Evolutionary conservation across 108 stramenopile species (phyloP).

Genomic region (Nitzschia palea): DNA sequence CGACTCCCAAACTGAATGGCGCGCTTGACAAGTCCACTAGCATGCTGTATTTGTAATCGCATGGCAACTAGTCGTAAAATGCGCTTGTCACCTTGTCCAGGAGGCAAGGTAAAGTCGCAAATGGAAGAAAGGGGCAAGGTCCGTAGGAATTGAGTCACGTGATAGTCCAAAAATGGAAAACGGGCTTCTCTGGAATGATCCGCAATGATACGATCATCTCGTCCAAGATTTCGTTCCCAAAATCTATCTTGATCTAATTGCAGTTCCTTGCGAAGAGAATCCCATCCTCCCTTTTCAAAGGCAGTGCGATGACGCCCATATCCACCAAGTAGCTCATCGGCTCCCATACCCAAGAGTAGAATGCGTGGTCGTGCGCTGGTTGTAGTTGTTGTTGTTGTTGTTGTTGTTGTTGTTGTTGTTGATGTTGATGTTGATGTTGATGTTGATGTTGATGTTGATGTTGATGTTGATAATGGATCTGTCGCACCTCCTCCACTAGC

Average conservation of each 20-base stretch:
- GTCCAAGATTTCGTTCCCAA: slow-evolving; percentile 94
- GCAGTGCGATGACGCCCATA: slow-evolving; percentile 96
- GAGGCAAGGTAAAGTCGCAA: slow-evolving; percentile 63
- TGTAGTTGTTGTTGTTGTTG: not conserved
- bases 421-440: not conserved
- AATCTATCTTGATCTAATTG: slow-evolving; percentile 83
- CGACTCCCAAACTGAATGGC: slow-evolving; percentile 96
- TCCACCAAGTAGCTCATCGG: slow-evolving; percentile 96
- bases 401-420: not conserved
- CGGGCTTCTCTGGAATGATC: slow-evolving; percentile 92
- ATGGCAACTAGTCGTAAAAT: slow-evolving; percentile 70
- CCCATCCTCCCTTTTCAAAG: slow-evolving; percentile 68
- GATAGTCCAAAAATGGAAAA: slow-evolving; percentile 93
- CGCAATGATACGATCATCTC: slow-evolving; percentile 93
- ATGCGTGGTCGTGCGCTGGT: slow-evolving; percentile 35
- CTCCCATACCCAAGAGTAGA: slow-evolving; percentile 91
- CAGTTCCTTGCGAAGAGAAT: slow-evolving; percentile 73
- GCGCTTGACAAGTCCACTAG: slow-evolving; percentile 77
- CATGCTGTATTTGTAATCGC: slow-evolving; percentile 44
- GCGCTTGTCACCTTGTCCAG: slow-evolving; percentile 88
- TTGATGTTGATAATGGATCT: not conserved
- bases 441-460: not conserved
- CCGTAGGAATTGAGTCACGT: slow-evolving; percentile 66
- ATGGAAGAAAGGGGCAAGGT: slow-evolving; percentile 40
- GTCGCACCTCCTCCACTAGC: slow-evolving; percentile 57